Percentiles rank a stretch among this genome's conserved stretches.
These are phyloP conservation scores for Orbilia quercus DNA, from an alignment of 2,329 filamentous ascomycete genomes.

Conservation along the genomic window DNA sequence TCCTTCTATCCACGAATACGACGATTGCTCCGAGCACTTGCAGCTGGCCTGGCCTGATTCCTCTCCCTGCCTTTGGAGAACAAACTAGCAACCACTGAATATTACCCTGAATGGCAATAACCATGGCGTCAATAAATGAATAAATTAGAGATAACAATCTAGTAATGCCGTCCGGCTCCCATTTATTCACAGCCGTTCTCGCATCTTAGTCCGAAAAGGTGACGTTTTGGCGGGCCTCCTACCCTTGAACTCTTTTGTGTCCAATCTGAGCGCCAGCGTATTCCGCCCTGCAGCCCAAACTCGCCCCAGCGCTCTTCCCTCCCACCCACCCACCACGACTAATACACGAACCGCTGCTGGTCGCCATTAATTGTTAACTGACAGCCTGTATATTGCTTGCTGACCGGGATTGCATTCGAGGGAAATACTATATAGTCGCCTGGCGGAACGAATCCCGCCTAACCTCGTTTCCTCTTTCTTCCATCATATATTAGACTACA, in stretches of 20 bases:
- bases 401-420: conserved; percentile 50
- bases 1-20: conserved; percentile 23
- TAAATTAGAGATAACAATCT: too few relatives aligned
- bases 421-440: conserved; percentile 54
- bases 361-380: conserved; percentile 48
- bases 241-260: conserved; percentile 41
- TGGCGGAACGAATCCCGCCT: conserved; percentile 49
- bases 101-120: conserved; percentile 33
- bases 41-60: conserved; percentile 8
- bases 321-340: conserved; percentile 21
- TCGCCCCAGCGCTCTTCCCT: conserved; percentile 50
- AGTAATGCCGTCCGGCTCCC: conserved; percentile 13
- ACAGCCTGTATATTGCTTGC: conserved; percentile 49
- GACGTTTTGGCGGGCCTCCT: conserved; percentile 42
- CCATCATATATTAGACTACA: conserved; percentile 48
- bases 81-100: conserved; percentile 36
- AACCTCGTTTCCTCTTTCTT: conserved; percentile 47
- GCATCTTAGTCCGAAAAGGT: conserved; percentile 49
- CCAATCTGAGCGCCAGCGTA: conserved; percentile 47
- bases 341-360: conserved; percentile 42
- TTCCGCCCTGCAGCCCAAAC: conserved; percentile 49
- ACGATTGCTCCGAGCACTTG: conserved; percentile 18
- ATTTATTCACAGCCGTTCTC: conserved; percentile 43
- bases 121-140: conserved; percentile 21
- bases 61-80: conserved; percentile 29